Conservation (phyloP, 345 rosid genomes). For the Salix caprea region DNA sequence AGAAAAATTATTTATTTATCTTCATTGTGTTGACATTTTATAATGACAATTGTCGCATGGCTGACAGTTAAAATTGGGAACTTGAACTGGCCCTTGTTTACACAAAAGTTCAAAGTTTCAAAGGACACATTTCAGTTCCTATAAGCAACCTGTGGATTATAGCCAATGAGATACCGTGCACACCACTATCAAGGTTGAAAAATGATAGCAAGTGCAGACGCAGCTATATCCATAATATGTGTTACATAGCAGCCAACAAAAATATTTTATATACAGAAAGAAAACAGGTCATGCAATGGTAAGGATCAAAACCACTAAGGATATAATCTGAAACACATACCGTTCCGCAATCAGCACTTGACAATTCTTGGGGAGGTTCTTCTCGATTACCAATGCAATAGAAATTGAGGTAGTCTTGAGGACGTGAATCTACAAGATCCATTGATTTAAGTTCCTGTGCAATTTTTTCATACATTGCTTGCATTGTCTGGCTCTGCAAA, state of each 20-base stretch:
- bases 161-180: background rate
- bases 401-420: constrained; percentile 90
- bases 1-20: background rate
- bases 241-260: background rate
- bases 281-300: background rate
- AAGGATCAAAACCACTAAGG: constrained; percentile 1
- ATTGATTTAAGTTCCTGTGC: constrained; percentile 50
- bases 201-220: background rate
- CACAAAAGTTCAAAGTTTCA: background rate
- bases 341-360: constrained; percentile 32
- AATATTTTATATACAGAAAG: background rate
- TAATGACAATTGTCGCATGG: background rate
- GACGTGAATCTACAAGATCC: constrained; percentile 48
- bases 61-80: background rate
- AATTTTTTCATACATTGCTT: constrained; percentile 72
- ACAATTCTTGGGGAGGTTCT: constrained; percentile 23
- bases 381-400: constrained; percentile 86
- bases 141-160: background rate
- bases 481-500: constrained; percentile 86
- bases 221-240: background rate
- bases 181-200: background rate
- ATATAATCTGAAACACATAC: constrained; percentile 30
- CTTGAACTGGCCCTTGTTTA: background rate
- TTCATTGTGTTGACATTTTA: background rate
- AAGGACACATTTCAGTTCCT: background rate